These are phyloP conservation scores for Quercus tomentella DNA, from an alignment of 331 rosid genomes.

Conservation along the genomic window DNA sequence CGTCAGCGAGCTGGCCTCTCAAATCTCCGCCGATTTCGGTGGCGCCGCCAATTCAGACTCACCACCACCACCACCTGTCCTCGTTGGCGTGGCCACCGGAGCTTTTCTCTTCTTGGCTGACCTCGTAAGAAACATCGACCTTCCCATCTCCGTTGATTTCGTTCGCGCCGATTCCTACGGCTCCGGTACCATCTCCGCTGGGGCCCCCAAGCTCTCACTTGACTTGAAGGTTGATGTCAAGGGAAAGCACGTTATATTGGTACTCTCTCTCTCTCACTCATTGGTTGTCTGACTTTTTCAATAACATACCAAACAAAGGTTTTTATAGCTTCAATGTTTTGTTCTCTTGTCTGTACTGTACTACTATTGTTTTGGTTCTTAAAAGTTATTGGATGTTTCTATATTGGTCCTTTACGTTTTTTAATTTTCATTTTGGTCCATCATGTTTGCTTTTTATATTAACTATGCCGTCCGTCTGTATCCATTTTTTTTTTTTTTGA, in stretches of 20 bases:
- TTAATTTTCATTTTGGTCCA: too few relatives aligned
- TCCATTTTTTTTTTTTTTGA: too few relatives aligned
- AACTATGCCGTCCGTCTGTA: too few relatives aligned
- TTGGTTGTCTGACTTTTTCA: too few relatives aligned
- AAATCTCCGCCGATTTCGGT: slow-evolving; percentile 41
- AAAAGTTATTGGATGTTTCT: too few relatives aligned
- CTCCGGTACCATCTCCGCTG: slow-evolving; percentile 53
- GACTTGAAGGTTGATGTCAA: slow-evolving; percentile 61
- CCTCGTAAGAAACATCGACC: slow-evolving; percentile 55
- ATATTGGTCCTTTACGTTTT: too few relatives aligned
- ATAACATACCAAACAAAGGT: too few relatives aligned
- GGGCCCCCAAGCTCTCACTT: slow-evolving; percentile 50
- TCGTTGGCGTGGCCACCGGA: slow-evolving; percentile 86
- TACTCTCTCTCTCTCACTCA: background rate
- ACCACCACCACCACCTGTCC: slow-evolving; percentile 29
- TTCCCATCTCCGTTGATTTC: slow-evolving; percentile 61
- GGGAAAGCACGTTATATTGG: slow-evolving; percentile 69
- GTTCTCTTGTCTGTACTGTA: too few relatives aligned
- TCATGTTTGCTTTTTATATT: too few relatives aligned
- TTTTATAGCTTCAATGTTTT: too few relatives aligned
- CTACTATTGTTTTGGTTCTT: too few relatives aligned
- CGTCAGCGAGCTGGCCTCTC: slow-evolving; percentile 58
- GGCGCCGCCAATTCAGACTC: background rate
- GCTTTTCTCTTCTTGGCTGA: slow-evolving; percentile 80
- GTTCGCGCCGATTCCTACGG: slow-evolving; percentile 75